Evolutionary conservation across 139 green algal genomes (phyloP).

Genomic region (Limnomonas spitsbergensis): DNA sequence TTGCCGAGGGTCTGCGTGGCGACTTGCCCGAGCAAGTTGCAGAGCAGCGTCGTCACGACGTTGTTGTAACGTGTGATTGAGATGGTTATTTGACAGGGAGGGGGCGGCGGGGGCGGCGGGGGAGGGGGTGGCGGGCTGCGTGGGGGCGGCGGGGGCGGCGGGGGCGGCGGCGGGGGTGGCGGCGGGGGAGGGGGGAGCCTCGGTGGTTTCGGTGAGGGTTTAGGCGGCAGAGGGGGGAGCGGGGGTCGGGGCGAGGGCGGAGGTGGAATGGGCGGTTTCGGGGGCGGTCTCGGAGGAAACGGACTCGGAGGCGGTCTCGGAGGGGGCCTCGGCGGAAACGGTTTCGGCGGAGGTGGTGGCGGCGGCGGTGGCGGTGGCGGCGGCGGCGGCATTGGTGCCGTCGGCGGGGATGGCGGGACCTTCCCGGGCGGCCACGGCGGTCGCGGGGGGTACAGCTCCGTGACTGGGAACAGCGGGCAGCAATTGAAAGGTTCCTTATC

Average conservation of each 20-base stretch:
- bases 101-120: not conserved
- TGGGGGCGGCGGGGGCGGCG: slow-evolving; percentile 2
- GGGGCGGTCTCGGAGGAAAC: not conserved
- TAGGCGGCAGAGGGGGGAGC: not conserved
- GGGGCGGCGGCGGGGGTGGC: slow-evolving; percentile 5
- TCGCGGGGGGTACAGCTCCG: not conserved
- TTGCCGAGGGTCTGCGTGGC: not conserved
- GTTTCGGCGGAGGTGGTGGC: not conserved
- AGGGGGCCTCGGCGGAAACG: not conserved
- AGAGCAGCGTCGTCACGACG: not conserved
- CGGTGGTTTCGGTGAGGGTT: not conserved
- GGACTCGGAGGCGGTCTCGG: not conserved
- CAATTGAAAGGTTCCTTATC: not conserved
- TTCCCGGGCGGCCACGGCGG: not conserved
- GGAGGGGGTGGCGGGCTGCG: not conserved
- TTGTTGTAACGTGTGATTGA: not conserved
- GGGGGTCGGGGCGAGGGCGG: not conserved
- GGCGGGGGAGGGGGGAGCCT: slow-evolving; percentile 1
- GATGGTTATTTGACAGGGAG: not conserved
- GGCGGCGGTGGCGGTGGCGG: slow-evolving; percentile 5
- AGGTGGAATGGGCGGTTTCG: not conserved
- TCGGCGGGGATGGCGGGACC: slow-evolving; percentile 2
- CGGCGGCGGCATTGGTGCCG: not conserved
- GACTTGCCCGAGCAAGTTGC: not conserved
- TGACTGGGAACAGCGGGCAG: not conserved